Conservation (phyloP, 768 basidiomycete genomes). For the Sporobolomyces roseus region DNA sequence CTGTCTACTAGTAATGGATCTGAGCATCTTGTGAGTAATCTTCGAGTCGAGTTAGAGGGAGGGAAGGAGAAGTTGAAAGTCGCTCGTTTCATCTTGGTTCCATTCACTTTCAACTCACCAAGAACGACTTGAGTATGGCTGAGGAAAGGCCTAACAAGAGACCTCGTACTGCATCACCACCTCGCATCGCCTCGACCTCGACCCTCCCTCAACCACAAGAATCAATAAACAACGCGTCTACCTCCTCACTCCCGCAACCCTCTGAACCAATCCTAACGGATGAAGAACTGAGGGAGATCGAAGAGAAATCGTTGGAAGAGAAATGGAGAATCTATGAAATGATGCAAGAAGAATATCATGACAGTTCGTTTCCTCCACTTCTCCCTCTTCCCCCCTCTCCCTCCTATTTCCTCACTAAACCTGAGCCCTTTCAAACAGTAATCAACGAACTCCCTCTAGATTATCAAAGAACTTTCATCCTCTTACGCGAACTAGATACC, state of each 20-base stretch:
- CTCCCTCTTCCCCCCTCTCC: background rate
- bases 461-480: constrained; percentile 64
- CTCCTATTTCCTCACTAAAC: too few relatives aligned
- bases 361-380: constrained; percentile 55
- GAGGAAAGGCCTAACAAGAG: background rate
- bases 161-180: background rate
- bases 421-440: constrained; percentile 54
- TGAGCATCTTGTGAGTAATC: too few relatives aligned
- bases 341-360: constrained; percentile 57
- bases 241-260: too few relatives aligned
- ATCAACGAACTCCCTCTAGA: constrained; percentile 74
- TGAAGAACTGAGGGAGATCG: too few relatives aligned
- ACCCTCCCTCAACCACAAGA: constrained; percentile 1
- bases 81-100: background rate
- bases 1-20: too few relatives aligned
- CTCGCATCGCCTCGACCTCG: background rate
- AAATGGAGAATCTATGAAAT: constrained; percentile 70
- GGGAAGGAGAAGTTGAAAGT: too few relatives aligned
- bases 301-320: too few relatives aligned
- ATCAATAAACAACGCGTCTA: background rate
- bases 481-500: constrained; percentile 70
- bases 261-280: too few relatives aligned
- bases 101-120: background rate
- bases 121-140: too few relatives aligned
- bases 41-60: too few relatives aligned